phyloP scores from a whole-genome alignment of 148 eudicot species.

The Chenopodium suecicum region DNA sequence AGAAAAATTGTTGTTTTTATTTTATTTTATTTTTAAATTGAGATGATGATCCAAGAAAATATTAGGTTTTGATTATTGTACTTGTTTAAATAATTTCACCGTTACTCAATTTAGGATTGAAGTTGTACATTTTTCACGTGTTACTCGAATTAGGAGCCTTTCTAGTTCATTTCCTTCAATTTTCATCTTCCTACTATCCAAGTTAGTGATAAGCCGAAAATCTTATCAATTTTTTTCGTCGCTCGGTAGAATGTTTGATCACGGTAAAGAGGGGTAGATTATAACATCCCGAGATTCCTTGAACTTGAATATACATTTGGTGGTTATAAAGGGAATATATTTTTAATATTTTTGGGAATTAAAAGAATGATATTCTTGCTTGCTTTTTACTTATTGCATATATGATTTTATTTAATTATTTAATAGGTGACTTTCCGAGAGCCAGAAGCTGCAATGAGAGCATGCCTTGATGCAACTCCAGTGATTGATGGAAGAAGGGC shows the following conservation, averaged over 20 bases:
- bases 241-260: too few species aligned
- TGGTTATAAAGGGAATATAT: neutral
- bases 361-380: neutral
- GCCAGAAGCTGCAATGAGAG: constrained; percentile 49
- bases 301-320: neutral
- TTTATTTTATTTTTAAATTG: too few species aligned
- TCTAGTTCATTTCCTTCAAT: too few species aligned
- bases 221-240: neutral
- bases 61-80: too few species aligned
- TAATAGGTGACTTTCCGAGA: constrained; percentile 49
- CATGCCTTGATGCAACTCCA: constrained; percentile 49
- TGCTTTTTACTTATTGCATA: neutral
- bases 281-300: neutral
- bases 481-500: constrained; percentile 57
- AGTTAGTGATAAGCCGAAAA: too few species aligned
- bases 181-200: too few species aligned
- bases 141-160: too few species aligned
- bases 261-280: too few species aligned
- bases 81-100: too few species aligned
- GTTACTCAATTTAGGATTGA: too few species aligned
- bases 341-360: neutral
- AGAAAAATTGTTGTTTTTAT: neutral
- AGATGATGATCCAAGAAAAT: too few species aligned
- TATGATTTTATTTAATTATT: neutral
- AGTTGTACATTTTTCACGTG: too few species aligned